Evolutionary conservation across 129 eudicot species (phyloP), one percentile per base, ranked within the genome.

Genomic region (Erigeron canadensis): DNA sequence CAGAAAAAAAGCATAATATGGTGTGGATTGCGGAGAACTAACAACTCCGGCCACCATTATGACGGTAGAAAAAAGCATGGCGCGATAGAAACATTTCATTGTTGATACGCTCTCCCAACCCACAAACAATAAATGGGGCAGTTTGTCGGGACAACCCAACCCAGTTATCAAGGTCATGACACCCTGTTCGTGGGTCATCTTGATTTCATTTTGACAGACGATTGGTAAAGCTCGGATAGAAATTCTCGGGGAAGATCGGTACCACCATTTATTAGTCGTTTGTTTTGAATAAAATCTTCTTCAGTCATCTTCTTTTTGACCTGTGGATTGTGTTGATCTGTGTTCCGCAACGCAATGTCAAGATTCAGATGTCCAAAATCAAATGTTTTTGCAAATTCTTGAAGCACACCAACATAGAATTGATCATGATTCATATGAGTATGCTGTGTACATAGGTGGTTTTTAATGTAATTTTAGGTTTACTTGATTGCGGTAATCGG

Each of bases 241-340:
- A 62, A 87, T 19, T 91, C 97, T 8, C 86, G 76, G 2, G 97
- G 97, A 15, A 91, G 91, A 81, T 90, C 95, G 38, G 79, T 70
- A 10, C 97, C 97, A 0, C 85, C 97, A 54, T 91, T 88, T 11
- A 91, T 87, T 62, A 75, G 71, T 38, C 97, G 87, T 51, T 85
- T 87, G 79, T 91, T 91, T 10, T 91, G 81, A 41, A 91, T 87
- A 71, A 91, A 91, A 67, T 87, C 97, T 12, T 91, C 95, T 72
- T 86, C 91, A 2, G 86, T 85, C 97, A 91, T 91, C 82, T 88
- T 91, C 62, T 87, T 91, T 78, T 91, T 91, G 43, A 91, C 97
- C 81, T 87, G 95, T 23, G 87, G 77, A 51, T 91, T 91, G 77
- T 91, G 97, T 23, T 79, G 89, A 69, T 91, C 97, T 1, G 97